Percentiles rank a stretch among this genome's conserved stretches.
Conservation (phyloP, 805 yeast genomes). For the Ogataea paraovalis region DNA sequence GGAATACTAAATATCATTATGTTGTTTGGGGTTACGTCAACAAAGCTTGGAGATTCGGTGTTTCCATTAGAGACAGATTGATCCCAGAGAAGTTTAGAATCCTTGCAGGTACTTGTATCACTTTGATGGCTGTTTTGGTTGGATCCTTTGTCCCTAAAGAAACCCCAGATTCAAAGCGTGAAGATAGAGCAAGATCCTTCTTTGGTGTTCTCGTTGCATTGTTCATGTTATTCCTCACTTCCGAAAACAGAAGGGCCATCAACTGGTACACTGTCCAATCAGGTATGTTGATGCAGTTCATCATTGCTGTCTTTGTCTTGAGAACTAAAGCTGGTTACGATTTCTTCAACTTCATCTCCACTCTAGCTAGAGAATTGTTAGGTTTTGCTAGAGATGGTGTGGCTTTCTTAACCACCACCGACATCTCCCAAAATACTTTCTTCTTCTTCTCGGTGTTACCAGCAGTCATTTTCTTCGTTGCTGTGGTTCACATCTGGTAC, state of each 20-base stretch:
- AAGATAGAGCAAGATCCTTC: conserved; percentile 56
- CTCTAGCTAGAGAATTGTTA: conserved; percentile 52
- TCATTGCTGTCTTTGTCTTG: conserved; percentile 56
- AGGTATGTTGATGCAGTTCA: conserved; percentile 57
- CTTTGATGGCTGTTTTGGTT: conserved; percentile 44
- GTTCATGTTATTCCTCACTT: conserved; percentile 40
- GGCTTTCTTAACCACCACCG: conserved; percentile 48
- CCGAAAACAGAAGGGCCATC: conserved; percentile 41
- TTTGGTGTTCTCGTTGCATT: conserved; percentile 50
- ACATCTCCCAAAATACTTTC: conserved; percentile 38
- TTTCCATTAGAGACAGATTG: conserved; percentile 34
- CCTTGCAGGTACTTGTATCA: conserved; percentile 40
- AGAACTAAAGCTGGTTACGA: conserved; percentile 59
- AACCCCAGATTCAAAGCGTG: conserved; percentile 40
- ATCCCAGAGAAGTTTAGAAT: conserved; percentile 41
- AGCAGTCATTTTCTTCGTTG: conserved; percentile 61
- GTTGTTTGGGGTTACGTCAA: conserved; percentile 17
- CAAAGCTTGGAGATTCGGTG: conserved; percentile 30
- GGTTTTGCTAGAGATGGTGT: conserved; percentile 58
- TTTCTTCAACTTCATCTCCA: conserved; percentile 56
- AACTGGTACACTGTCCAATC: conserved; percentile 58
- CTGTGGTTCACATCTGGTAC: conserved; percentile 56
- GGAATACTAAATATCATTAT: conserved; percentile 33
- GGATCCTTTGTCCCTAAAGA: conserved; percentile 53
- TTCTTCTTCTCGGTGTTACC: conserved; percentile 59